Base-by-base conservation (phyloP, 305 asterid species). In the Plantago coronopus region DNA sequence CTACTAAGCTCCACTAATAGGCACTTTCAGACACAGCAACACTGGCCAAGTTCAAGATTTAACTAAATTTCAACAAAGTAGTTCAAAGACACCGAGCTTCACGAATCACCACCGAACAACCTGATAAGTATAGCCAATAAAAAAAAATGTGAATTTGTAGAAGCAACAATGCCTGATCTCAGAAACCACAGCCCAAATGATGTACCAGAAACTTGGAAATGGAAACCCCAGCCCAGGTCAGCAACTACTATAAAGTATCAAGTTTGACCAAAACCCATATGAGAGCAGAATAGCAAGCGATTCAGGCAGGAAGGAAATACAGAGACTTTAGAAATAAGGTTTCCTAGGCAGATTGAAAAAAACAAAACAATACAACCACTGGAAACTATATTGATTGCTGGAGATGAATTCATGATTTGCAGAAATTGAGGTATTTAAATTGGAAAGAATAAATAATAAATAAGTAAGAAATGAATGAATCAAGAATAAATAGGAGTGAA, bases 1-100 rank as follows among this genome's bases (percentile, higher is more conserved):
- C 21, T 50, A 62, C 40, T 68, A 71, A 64, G 57, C 76, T 65
- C 69, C 78, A 44, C 75, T 64, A 71, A 45, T 43, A 78, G 55
- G 68, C 61, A 64, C 62, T 59, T 62, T 61, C 46, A 53, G 40
- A 63, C 61, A 17, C 59, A 16, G 54, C 62, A 62, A 34, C 40
- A 34, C 40, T 34, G 12, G 12, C 40, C 40, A 34, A 34, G 40
- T 34, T 34, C 40, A 34, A 34, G 0, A 7, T 34, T 34, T 6
- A 34, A 2, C 9, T 27, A 27, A 27, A 7, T 9, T 12, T 34
- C 40, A 34, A 34, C 40, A 34, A 34, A 34, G 8, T 34, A 12
- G 40, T 34, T 34, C 40, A 34, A 34, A 61, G 53, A 40, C 68
- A 43, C 27, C 54, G 66, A 66, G 60, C 14, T 1, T 53, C 59